Evolutionary conservation across 345 rosid species (phyloP), one percentile per base, ranked within the genome.

Genomic region (Aegle marmelos): DNA sequence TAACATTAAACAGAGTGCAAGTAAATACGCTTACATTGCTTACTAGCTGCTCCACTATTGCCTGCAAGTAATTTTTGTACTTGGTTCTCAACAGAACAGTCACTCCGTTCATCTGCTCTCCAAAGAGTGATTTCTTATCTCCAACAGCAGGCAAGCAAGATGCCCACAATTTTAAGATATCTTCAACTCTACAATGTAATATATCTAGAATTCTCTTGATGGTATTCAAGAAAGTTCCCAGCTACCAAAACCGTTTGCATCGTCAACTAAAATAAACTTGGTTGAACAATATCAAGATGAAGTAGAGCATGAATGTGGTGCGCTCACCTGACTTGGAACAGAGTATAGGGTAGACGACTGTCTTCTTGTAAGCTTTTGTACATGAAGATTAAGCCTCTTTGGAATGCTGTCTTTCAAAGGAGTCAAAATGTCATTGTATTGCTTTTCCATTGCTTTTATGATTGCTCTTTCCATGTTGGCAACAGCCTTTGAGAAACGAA

Each of bases 31-130:
- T 88, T 89, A 93, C 99, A 72, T 96, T 91, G 87, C 73, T 88
- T 74, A 93, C 90, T 74, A 96, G 95, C 85, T 96, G 89, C 86
- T 92, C 95, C 72, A 96, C 97, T 4, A 84, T 88, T n/a, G 98
- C 99, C 74, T 92, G 98, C 93, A 90, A 82, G 85, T 92, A 93
- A 80, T 88, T 96, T 84, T 94, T 96, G 87, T 93, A 93, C 85
- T 93, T 93, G 67, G 99, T 96, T 80, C 96, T 92, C 79, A 93
- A 84, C 76, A 93, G 82, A 73, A 96, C 99, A 0, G 95, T 91
- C 78, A 91, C 87, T 78, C 88, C 97, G 83, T 91, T 96, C 97
- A 92, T 93, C 85, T 93, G 97, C 76, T 96, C 99, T 30, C 98
- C 99, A 30, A 89, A 90, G 33, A 81, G 83, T 14, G 87, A 87